Evolutionary conservation across 2,329 filamentous ascomycete genomes (phyloP).

Genomic region (Fusarium brachygibbosum): DNA sequence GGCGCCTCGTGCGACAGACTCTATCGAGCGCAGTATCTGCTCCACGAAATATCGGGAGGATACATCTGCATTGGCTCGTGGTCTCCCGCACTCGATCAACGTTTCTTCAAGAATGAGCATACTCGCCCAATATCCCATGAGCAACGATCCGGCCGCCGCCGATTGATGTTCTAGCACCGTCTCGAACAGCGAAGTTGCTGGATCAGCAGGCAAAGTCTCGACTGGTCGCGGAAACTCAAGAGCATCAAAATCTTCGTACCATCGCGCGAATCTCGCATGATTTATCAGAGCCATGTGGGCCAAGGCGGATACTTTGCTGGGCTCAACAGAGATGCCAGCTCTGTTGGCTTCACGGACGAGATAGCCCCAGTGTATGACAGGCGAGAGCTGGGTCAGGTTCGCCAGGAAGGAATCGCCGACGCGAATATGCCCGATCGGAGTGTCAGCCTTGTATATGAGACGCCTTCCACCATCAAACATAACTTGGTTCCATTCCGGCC

Average conservation of each 20-base stretch:
- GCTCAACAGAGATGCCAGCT: conserved; percentile 49
- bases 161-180: conserved; percentile 52
- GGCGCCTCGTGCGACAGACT: conserved; percentile 54
- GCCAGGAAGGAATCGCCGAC: conserved; percentile 54
- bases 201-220: conserved; percentile 50
- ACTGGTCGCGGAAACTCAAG: conserved; percentile 43
- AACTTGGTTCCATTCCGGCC: conserved; percentile 55
- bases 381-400: conserved; percentile 53
- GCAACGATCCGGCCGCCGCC: conserved; percentile 54
- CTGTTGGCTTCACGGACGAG: conserved; percentile 51
- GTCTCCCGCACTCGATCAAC: conserved; percentile 52
- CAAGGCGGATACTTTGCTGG: conserved; percentile 50
- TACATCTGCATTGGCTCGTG: conserved; percentile 44
- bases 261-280: conserved; percentile 51
- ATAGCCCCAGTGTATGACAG: conserved; percentile 52
- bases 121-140: conserved; percentile 56
- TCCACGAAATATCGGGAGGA: conserved; percentile 48
- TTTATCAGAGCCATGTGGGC: conserved; percentile 47
- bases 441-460: conserved; percentile 46
- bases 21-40: conserved; percentile 56
- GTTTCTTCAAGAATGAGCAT: conserved; percentile 58
- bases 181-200: conserved; percentile 51
- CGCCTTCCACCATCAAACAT: conserved; percentile 47
- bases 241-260: conserved; percentile 51
- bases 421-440: conserved; percentile 42